Base-by-base conservation (phyloP, 306 rosid species). In the Crotalaria pallida region DNA sequence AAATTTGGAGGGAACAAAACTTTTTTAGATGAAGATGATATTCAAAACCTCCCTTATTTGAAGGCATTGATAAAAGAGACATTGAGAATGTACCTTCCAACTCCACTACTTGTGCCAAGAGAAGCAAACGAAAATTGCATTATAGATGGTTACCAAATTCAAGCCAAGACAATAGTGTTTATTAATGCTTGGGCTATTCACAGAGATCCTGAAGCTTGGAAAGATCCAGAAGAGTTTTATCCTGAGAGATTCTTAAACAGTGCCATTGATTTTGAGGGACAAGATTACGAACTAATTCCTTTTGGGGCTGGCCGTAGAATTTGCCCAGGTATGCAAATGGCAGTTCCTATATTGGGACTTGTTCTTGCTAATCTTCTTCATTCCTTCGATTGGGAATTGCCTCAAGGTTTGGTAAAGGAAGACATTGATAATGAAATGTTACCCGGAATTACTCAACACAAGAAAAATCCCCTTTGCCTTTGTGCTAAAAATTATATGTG, bases 261-360 rank as follows among this genome's bases (percentile, higher is more conserved):
- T 40, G n/a, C 15, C 9, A 40, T 70, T n/a, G 72, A 64, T 70
- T 69, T 64, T 38, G 3, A 0, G 0, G 74, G 78, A n/a, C 60
- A 47, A 19, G 55, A 80, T 69, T 75, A 75, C 3, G 71, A 75
- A n/a, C 16, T 75, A 0, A 38, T 75, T 38, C 79, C 68, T 0
- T 79, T 79, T 55, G 76, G 76, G 1, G 38, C 72, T 2, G 83
- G 79, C 1, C 74, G 70, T n/a, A 48, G 80, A 58, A 75, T 64
- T 22, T 75, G 80, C 60, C 78, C 74, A 0, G 77, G 77, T 21
- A 0, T 80, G 5, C 11, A 34, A 10, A 75, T 75, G 74, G 77
- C 49, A 2, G 1, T 73, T 43, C 49, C 52, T 1, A 2, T 61
- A 16, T 23, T 79, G 5, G 75, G 73, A 3, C 60, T 72, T 21